These are phyloP conservation scores for Penicillium sp. DNA, from an alignment of 2,329 filamentous ascomycete species.

Conservation along the genomic window DNA sequence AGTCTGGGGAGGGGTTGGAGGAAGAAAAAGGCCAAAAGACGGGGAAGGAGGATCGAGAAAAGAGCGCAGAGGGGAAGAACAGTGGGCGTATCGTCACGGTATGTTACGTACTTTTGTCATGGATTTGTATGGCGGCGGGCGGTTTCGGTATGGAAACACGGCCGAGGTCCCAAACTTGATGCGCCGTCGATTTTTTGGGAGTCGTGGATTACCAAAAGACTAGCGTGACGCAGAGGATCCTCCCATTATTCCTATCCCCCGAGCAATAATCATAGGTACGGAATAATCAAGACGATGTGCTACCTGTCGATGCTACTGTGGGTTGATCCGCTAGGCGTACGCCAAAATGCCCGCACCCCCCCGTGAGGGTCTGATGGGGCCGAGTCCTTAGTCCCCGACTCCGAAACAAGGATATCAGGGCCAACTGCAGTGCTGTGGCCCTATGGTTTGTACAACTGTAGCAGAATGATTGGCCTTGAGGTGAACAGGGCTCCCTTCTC, in stretches of 20 bases:
- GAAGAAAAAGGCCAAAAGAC: conserved; percentile 8
- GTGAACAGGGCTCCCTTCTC: conserved; percentile 3
- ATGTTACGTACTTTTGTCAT: conserved; percentile 19
- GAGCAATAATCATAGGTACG: conserved; percentile 1
- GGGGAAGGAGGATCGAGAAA: conserved; percentile 28
- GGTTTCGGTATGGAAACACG: conserved; percentile 17
- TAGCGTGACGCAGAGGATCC: conserved; percentile 12
- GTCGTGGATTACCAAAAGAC: not conserved
- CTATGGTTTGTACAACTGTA: conserved; percentile 14
- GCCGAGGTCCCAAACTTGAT: conserved; percentile 8
- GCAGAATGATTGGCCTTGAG: conserved; percentile 9
- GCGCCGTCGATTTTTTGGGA: not conserved
- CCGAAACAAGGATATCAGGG: conserved; percentile 16
- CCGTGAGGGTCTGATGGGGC: conserved; percentile 4
- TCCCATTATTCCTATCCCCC: conserved; percentile 5
- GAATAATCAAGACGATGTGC: not conserved
- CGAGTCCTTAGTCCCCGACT: conserved; percentile 4
- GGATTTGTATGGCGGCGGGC: conserved; percentile 10
- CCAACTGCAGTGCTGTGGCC: conserved; percentile 16
- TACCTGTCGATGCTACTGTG: conserved; percentile 3
- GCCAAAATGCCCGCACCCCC: not conserved
- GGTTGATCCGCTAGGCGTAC: conserved; percentile 4
- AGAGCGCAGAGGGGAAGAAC: conserved; percentile 15
- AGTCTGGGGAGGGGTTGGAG: conserved; percentile 20
- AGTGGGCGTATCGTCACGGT: conserved; percentile 18